These are phyloP conservation scores for Fusarium mangiferae DNA, from an alignment of 2,329 filamentous ascomycete genomes.

Conservation along the genomic window DNA sequence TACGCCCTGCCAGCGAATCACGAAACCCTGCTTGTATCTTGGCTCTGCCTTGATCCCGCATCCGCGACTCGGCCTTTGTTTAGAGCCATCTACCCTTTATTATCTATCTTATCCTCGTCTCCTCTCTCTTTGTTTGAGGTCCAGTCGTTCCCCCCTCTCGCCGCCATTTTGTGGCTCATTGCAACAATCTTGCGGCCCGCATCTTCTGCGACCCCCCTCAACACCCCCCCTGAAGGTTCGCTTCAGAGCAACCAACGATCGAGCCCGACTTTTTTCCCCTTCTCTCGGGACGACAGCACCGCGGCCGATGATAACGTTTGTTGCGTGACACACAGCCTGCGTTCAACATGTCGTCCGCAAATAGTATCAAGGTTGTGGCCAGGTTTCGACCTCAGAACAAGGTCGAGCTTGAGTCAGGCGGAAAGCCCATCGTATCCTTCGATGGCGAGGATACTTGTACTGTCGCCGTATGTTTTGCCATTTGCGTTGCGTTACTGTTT, in stretches of 20 bases:
- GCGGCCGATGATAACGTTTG: slow-evolving; percentile 43
- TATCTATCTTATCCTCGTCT: neutral
- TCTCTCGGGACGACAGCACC: slow-evolving; percentile 26
- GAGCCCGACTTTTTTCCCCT: slow-evolving; percentile 23
- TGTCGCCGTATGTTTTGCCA: slow-evolving; percentile 73
- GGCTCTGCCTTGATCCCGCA: slow-evolving; percentile 27
- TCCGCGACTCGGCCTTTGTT: slow-evolving; percentile 4
- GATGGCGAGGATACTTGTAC: slow-evolving; percentile 88
- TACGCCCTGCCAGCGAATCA: slow-evolving; percentile 34
- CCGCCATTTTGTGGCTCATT: slow-evolving; percentile 42
- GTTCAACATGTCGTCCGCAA: slow-evolving; percentile 64
- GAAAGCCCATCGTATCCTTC: slow-evolving; percentile 91
- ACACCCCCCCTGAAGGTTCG: slow-evolving; percentile 32
- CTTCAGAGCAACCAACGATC: slow-evolving; percentile 30
- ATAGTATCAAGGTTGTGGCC: slow-evolving; percentile 89
- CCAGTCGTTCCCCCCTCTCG: slow-evolving; percentile 21
- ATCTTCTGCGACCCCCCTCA: slow-evolving; percentile 35
- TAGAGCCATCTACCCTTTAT: slow-evolving; percentile 2
- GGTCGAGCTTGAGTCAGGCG: slow-evolving; percentile 88
- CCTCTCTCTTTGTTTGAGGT: slow-evolving; percentile 22
- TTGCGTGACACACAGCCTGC: slow-evolving; percentile 36
- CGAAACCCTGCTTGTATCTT: slow-evolving; percentile 22
- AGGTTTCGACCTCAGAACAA: slow-evolving; percentile 98
- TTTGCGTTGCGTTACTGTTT: neutral
- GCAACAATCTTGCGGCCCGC: slow-evolving; percentile 34